Conservation (phyloP, 208 protist genomes). For the Leishmania tropica region DNA sequence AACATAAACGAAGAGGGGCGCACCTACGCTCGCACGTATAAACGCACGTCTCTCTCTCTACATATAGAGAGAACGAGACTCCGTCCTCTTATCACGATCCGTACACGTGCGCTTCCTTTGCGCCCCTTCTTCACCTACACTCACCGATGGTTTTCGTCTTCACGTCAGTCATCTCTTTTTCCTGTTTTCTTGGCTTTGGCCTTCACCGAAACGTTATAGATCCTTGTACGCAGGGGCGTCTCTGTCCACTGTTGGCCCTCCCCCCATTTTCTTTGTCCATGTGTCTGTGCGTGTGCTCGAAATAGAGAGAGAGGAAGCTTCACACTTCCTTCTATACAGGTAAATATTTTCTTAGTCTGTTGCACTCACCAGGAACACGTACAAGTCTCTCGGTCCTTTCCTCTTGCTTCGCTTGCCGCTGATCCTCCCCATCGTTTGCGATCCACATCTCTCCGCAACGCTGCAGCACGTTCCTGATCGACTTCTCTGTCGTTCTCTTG, state of each 20-base stretch:
- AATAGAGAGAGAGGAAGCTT: slow-evolving; percentile 1
- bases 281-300: background rate
- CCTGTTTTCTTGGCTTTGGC: background rate
- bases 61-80: background rate
- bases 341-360: background rate
- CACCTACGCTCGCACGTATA: background rate
- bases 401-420: background rate
- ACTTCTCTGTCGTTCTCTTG: too few species aligned
- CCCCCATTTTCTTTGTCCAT: background rate
- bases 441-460: background rate
- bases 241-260: background rate
- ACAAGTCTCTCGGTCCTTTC: background rate
- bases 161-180: background rate
- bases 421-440: background rate
- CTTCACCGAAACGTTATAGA: background rate
- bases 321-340: background rate
- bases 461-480: background rate
- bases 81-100: too few species aligned
- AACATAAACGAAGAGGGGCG: background rate
- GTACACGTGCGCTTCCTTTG: background rate
- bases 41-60: background rate
- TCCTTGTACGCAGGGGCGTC: background rate
- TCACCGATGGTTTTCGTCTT: background rate
- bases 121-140: background rate
- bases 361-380: background rate